Base-by-base conservation (phyloP, 1,284 basidiomycete genomes). In the Pulchroboletus neoregius region DNA sequence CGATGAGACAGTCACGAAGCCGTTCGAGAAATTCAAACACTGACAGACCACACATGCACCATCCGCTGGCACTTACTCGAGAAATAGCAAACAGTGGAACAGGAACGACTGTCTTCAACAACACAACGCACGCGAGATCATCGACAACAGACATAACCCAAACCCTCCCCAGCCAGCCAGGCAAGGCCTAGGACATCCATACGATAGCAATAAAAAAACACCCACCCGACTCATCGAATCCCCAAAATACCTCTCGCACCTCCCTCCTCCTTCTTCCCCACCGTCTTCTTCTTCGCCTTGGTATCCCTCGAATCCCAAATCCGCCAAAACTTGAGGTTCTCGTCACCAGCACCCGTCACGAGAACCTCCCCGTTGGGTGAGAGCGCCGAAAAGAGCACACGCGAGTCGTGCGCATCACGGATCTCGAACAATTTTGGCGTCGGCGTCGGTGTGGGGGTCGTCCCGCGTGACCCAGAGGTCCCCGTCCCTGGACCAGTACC, bases 301-400 rank as follows among this genome's bases (percentile, higher is more conserved):
- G 50, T 55, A 35, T 70, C 62, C 34, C 68, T 73, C 34, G 68
- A 69, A 43, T 89, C 86, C 86, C 86, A 89, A 33, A 89, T 76
- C 49, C 80, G 77, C 90, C 90, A 92, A 67, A 94, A 92, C 71
- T 96, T 96, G 57, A 97, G 73, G 62, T 93, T 94, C 73, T 97
- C 94, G 62, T 97, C 94, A 0, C 87, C 88, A 1, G 91, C 91
- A 13, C 88, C 91, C 0, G 94, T 96, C 53, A 84, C 88, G 6
- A 97, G 83, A 6, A 91, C 82, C 56, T 93, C 91, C 0, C 94
- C 94, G 13, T 84, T 87, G 2, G 94, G 94, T 42, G 85, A 82
- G 7, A 95, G 65, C n/a, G 84, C 80, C 43, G 86, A 89, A 63
- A 88, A 92, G 33, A 97, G 70, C 40, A 97, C 89, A 1, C 94